Evolutionary conservation across 148 eudicot genomes (phyloP).

Genomic region (Limonium bicolor): DNA sequence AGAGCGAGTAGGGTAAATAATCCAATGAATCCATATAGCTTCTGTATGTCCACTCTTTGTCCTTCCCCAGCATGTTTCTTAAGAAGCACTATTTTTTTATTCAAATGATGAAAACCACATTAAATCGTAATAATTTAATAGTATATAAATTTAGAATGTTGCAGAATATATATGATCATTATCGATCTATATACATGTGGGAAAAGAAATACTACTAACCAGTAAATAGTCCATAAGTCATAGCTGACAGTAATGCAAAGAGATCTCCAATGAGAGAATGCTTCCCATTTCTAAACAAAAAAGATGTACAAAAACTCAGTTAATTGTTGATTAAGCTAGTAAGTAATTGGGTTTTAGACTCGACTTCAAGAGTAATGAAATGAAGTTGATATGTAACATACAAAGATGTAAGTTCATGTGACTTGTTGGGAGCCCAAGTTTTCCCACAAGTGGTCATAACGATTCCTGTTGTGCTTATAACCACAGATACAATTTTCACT

Average conservation of each 20-base stretch:
- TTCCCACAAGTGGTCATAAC: constrained; percentile 9
- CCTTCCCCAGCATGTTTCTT: constrained; percentile 10
- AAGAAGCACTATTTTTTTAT: constrained; percentile 9
- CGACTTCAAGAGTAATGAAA: no score
- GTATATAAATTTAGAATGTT: background rate
- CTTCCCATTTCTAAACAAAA: constrained; percentile 5
- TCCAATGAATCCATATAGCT: constrained; percentile 4
- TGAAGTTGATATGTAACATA: no score
- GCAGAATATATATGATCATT: background rate
- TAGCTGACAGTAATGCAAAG: constrained; percentile 6
- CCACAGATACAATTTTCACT: constrained; percentile 5
- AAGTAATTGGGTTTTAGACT: no score
- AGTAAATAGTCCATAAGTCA: constrained; percentile 10
- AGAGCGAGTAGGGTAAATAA: constrained; percentile 6
- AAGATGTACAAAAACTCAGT: background rate
- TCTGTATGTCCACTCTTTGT: constrained; percentile 9
- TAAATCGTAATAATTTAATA: no score
- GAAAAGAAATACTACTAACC: constrained; percentile 1
- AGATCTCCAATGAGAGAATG: constrained; percentile 10
- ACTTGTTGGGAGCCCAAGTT: constrained; percentile 4
- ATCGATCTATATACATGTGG: background rate
- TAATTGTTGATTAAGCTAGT: no score
- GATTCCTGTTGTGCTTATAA: constrained; percentile 6
- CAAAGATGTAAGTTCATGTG: background rate
- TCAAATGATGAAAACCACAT: no score